Percentiles rank a stretch among this genome's conserved stretches.
Evolutionary conservation across 1,284 basidiomycete genomes (phyloP).

Genomic region (Rhodotorula sp.): DNA sequence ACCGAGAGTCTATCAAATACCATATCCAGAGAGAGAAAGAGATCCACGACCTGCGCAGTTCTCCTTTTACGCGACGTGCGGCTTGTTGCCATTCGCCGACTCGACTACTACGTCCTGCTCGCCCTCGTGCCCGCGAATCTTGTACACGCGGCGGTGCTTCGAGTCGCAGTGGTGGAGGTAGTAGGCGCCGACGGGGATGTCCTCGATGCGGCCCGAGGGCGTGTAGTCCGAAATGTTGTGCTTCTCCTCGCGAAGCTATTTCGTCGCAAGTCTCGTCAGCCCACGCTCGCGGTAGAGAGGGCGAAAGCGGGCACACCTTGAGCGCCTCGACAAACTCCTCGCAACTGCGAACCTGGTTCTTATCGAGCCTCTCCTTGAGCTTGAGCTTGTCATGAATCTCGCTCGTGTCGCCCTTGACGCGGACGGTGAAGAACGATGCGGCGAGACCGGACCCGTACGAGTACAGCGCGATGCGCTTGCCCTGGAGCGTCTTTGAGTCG

Average conservation of each 20-base stretch:
- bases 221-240: slow-evolving; percentile 87
- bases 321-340: slow-evolving; percentile 77
- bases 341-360: slow-evolving; percentile 88
- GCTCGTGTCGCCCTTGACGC: slow-evolving; percentile 78
- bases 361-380: slow-evolving; percentile 81
- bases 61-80: slow-evolving; percentile 6
- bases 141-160: slow-evolving; percentile 89
- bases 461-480: slow-evolving; percentile 86
- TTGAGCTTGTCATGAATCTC: slow-evolving; percentile 79
- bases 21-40: no score
- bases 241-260: slow-evolving; percentile 87
- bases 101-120: slow-evolving; percentile 9
- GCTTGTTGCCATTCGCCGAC: not conserved
- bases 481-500: slow-evolving; percentile 64
- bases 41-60: not conserved
- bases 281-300: not conserved
- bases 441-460: slow-evolving; percentile 93
- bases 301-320: slow-evolving; percentile 56
- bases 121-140: slow-evolving; percentile 30
- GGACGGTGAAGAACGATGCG: slow-evolving; percentile 82
- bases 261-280: not conserved
- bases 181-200: slow-evolving; percentile 91
- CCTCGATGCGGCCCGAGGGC: slow-evolving; percentile 79
- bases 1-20: not conserved
- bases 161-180: slow-evolving; percentile 90